Evolutionary conservation across 2,329 filamentous ascomycete species (phyloP), one percentile per base, ranked within the genome.

Genomic region (Colletotrichum sp.): DNA sequence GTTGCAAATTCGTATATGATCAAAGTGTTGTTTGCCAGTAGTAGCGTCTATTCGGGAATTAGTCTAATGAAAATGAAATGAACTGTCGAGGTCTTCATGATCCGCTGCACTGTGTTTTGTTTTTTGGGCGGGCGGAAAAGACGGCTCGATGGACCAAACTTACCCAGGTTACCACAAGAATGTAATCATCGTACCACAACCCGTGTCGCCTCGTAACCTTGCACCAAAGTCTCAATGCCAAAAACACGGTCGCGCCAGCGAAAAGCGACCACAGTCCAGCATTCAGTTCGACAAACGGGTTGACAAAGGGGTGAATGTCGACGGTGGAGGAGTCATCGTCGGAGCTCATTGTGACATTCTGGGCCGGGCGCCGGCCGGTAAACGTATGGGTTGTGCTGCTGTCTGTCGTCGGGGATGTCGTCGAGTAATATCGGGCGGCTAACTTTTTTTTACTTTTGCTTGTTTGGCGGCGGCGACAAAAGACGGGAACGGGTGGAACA

Each of bases 1-100:
- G 85, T 89, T 8, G 85, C 87, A 72, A 87, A 90, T 74, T 90
- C 82, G 64, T 86, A 77, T 2, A 86, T 80, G 70, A 89, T 89
- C 18, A 90, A 78, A 64, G 80, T 84, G 75, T 90, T 84, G 79
- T 87, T 89, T 48, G 81, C 80, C n/a, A 87, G 80, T 6, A 88
- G 82, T 6, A 89, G 24, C 79, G 9, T 83, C 43, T 88, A 15
- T 21, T 63, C 2, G 26, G 21, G 7, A 12, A 32, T 43, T 1
- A 28, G 55, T 48, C 28, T 57, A 52, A 52, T 52, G 43, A 13
- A 52, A 21, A 52, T 5, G 43, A 21, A 52, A 52, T 52, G 43
- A 21, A 13, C 21, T 21, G 10, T 21, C 6, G 43, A 52, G 10
- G 10, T 13, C 43, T n/a, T 52, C 21, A n/a, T 52, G 10, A 21